Evolutionary conservation across 306 rosid species (phyloP).

Genomic region (Cucurbita ficifolia): DNA sequence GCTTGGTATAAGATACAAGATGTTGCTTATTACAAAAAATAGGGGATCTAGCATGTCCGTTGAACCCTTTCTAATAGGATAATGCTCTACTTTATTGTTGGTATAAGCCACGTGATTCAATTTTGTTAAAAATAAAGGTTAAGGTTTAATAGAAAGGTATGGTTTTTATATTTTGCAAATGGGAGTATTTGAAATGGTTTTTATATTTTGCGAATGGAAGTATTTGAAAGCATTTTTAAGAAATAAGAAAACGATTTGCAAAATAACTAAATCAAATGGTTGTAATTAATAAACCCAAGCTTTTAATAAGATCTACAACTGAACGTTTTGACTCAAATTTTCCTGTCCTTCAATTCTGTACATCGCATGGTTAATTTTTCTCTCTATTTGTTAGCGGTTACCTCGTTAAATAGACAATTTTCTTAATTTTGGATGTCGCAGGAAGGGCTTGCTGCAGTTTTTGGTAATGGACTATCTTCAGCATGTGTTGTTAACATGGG

Average conservation of each 20-base stretch:
- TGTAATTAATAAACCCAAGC: not conserved
- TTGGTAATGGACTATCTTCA: slow-evolving; percentile 91
- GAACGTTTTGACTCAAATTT: not conserved
- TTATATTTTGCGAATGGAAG: not conserved
- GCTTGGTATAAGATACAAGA: not conserved
- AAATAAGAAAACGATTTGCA: not conserved
- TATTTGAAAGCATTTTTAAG: not conserved
- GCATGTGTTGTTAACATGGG: slow-evolving; percentile 89
- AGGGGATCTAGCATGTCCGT: not conserved
- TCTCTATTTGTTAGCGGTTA: not conserved
- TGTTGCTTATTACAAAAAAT: not conserved
- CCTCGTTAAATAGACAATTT: slow-evolving; percentile 11
- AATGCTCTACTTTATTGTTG: not conserved
- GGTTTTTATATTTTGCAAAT: not conserved
- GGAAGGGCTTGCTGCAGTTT: slow-evolving; percentile 96
- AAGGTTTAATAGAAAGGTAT: not conserved
- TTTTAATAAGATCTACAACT: not conserved
- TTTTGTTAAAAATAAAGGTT: not conserved
- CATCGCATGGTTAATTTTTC: not conserved
- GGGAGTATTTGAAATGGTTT: not conserved
- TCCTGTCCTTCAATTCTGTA: not conserved
- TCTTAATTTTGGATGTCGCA: slow-evolving; percentile 29
- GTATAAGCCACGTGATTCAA: not conserved
- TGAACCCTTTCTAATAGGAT: not conserved
- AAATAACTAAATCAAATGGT: not conserved